phyloP scores from a whole-genome alignment of 192 early-diverging fungal species.

The Rhizophagus prolifer region DNA sequence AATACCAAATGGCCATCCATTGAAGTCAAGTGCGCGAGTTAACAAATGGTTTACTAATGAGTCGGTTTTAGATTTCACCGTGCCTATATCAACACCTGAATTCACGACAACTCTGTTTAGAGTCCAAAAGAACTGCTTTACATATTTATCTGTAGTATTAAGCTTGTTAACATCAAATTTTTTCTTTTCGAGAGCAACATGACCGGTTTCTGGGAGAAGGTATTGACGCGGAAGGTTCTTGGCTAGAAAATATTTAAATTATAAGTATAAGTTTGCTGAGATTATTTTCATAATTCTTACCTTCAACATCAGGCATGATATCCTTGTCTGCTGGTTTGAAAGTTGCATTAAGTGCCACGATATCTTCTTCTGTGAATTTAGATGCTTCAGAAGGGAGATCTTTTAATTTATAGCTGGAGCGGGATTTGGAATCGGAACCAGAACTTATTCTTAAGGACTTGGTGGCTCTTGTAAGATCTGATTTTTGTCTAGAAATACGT shows the following conservation, averaged over 20 bases:
- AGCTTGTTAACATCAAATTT: slow-evolving; percentile 2
- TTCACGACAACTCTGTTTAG: slow-evolving; percentile 8
- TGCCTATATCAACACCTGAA: slow-evolving; percentile 24
- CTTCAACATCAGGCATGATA: slow-evolving; percentile 23
- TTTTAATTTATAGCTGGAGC: slow-evolving; percentile 6
- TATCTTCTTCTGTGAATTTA: background rate
- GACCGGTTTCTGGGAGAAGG: background rate
- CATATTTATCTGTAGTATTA: background rate
- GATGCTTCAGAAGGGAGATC: slow-evolving; percentile 10
- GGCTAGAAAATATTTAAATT: slow-evolving; percentile 16
- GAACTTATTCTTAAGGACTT: slow-evolving; percentile 12
- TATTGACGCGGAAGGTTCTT: slow-evolving; percentile 4
- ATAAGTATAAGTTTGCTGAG: slow-evolving; percentile 17
- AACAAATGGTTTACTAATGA: slow-evolving; percentile 23
- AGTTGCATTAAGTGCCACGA: slow-evolving; percentile 18
- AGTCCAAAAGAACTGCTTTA: background rate
- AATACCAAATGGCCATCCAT: slow-evolving; percentile 25
- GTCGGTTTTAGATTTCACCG: slow-evolving; percentile 12
- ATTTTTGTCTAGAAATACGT: slow-evolving; percentile 6
- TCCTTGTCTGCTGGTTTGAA: slow-evolving; percentile 14
- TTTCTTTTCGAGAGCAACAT: slow-evolving; percentile 5
- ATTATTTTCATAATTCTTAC: slow-evolving; percentile 15
- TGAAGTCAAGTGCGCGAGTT: slow-evolving; percentile 12
- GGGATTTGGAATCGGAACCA: background rate
- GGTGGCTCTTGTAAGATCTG: background rate